These are phyloP conservation scores for Quercus tomentella DNA, from an alignment of 331 rosid genomes.

Conservation along the genomic window DNA sequence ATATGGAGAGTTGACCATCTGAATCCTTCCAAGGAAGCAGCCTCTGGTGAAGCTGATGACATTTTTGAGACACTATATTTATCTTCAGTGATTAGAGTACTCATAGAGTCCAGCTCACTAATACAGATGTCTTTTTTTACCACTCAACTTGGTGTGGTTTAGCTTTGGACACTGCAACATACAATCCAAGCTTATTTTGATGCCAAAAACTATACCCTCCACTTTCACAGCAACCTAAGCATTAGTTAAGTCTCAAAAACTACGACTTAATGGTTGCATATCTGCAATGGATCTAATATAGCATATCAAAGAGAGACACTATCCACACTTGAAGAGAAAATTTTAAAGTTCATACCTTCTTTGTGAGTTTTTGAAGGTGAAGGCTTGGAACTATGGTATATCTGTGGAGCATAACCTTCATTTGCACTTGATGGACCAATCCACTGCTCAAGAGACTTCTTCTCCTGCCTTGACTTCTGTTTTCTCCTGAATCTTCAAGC, in stretches of 20 bases:
- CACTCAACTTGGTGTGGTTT: conserved; percentile 26
- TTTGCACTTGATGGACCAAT: conserved; percentile 94
- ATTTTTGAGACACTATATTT: conserved; percentile 77
- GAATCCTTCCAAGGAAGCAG: neutral
- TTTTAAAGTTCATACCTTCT: conserved; percentile 44
- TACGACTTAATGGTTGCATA: conserved; percentile 7
- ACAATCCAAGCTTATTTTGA: conserved; percentile 40
- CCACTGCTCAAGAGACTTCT: conserved; percentile 56
- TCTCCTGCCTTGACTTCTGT: conserved; percentile 33
- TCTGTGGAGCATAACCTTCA: conserved; percentile 80
- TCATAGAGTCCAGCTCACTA: conserved; percentile 56
- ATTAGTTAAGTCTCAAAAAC: conserved; percentile 1
- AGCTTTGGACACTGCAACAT: conserved; percentile 59
- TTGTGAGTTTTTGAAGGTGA: conserved; percentile 35
- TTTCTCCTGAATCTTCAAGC: conserved; percentile 69
- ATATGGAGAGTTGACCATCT: conserved; percentile 20
- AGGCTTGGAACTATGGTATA: conserved; percentile 27
- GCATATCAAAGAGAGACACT: conserved; percentile 8
- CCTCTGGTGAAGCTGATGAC: conserved; percentile 31
- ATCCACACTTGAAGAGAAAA: neutral
- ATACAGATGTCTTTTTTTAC: conserved; percentile 22
- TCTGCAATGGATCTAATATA: conserved; percentile 2
- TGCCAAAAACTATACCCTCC: neutral
- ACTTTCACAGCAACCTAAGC: conserved; percentile 24
- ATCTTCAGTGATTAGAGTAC: conserved; percentile 58